Percentiles rank a stretch among this genome's conserved stretches.
Evolutionary conservation across 768 basidiomycete genomes (phyloP).

Genomic region (Trametes coccinea): DNA sequence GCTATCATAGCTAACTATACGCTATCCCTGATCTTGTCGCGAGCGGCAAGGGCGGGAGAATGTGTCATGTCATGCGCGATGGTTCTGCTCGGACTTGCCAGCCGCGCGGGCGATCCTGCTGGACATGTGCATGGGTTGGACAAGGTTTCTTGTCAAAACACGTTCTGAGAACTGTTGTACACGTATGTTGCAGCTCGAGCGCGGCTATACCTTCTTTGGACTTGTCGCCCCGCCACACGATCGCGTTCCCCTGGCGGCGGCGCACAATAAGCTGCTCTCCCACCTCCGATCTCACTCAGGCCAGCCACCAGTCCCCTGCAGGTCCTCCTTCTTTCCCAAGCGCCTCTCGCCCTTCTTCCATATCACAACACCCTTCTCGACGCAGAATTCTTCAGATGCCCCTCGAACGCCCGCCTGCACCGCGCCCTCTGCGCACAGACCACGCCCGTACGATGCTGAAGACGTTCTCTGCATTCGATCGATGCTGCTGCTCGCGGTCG

Average conservation of each 20-base stretch:
- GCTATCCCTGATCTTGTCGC: neutral
- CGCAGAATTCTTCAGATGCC: too few species aligned
- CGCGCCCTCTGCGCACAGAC: too few species aligned
- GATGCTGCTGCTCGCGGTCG: neutral
- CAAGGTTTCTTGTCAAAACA: constrained; percentile 1
- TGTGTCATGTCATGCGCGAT: neutral
- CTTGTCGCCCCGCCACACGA: constrained; percentile 13
- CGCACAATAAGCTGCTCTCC: too few species aligned
- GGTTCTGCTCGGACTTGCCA: neutral
- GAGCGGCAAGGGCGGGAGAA: neutral
- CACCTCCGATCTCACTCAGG: too few species aligned
- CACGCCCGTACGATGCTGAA: too few species aligned
- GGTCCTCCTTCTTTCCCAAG: too few species aligned
- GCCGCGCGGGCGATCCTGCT: neutral
- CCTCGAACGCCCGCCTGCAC: too few species aligned
- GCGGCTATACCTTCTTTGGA: neutral
- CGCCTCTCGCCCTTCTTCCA: too few species aligned
- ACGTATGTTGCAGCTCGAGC: neutral
- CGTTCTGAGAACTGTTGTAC: too few species aligned
- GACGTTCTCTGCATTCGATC: too few species aligned
- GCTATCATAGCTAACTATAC: neutral
- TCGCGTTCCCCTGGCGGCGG: neutral
- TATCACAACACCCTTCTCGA: too few species aligned
- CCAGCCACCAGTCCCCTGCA: too few species aligned
- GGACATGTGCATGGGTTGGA: neutral